Base-by-base conservation (phyloP, 2,329 filamentous ascomycete genomes). In the Penicillium brevicompactum region DNA sequence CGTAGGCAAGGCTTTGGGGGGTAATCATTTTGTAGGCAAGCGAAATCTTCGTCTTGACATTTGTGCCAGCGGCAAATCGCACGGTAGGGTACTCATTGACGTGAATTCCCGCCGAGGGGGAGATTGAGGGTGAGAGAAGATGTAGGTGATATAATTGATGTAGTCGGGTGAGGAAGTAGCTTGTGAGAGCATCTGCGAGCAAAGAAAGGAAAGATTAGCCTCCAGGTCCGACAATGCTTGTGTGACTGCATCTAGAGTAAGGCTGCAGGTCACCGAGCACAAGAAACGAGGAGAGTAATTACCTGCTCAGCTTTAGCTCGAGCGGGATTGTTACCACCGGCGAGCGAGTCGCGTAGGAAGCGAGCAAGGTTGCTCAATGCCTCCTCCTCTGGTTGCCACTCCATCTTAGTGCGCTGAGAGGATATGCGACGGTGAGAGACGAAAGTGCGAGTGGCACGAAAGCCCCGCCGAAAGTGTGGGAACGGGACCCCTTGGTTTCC, bases 71-170 rank as follows among this genome's bases (percentile, higher is more conserved):
- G 10, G 93, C 90, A 57, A 90, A 90, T 61, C 94, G 88, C 58
- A 96, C 88, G 48, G 91, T 78, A 72, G 89, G 69, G 84, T 78
- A 91, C 87, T 70, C 90, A 80, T 61, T 82, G 70, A 63, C 49
- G 81, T 83, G 70, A 90, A 78, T 60, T 80, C 86, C 53, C 80
- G 76, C 59, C 9, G 62, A 75, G 45, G 89, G 51, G 77, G 73
- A 48, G 82, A 79, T 60, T 86, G 82, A 53, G 85, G 73, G 66
- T 84, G 91, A 57, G 90, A 91, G 75, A 96, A 91, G 59, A 99
- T 84, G 75, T 90, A 97, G 65, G 91, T 90, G 43, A 99, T 87
- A 75, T 99, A 99, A 78, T 97, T 97, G 80, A 95, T 93, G 80
- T 97, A 90, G 74, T 97, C 93, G 46, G 92, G 92, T 10, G 90